Evolutionary conservation across 768 basidiomycete species (phyloP), one percentile per base, ranked within the genome.

Genomic region (Sporobolomyces phaffii): DNA sequence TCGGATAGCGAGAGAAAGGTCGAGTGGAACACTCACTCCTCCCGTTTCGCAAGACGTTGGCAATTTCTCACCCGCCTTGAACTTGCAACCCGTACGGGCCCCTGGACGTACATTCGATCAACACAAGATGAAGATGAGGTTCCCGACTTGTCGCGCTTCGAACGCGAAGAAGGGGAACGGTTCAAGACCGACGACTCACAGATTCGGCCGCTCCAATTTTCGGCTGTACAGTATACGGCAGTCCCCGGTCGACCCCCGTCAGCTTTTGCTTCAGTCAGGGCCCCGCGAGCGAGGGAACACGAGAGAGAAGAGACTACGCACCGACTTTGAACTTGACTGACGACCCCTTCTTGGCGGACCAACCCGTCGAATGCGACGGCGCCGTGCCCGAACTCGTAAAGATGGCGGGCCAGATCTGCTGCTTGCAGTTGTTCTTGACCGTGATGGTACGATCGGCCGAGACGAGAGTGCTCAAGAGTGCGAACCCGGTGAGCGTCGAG

Each of bases 191-290:
- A 65, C 14, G n/a, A n/a, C 58, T 81, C 86, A 88, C 86, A 81
- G 61, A 84, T 86, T 54, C 86, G 81, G 28, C 85, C 86, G 1
- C 79, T 82, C 86, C 86, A 87, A 73, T 83, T 80, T 69, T 84
- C 80, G 17, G 85, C 86, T 57, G 18, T 9, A 10, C 13, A 5
- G 24, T 10, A 4, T n/a, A 28, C 20, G 14, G 13, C 48, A 28
- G 36, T 38, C 38, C 22, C 26, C 7, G 31, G 36, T 2, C 3
- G 20, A 49, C 3, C n/a, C 29, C 18, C n/a, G 34, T 31, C 18
- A 41, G 22, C n/a, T 13, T 2, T 36, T 26, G n/a, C 20, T 14
- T 26, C 43, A 20, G n/a, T 4, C 28, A n/a, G n/a, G 1, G 36
- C 15, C 6, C 10, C 11, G 13, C 24, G 15, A 29, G 36, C 40